Conservation (phyloP, 139 green algal genomes). For the Pseudopediastrum boryanum region DNA sequence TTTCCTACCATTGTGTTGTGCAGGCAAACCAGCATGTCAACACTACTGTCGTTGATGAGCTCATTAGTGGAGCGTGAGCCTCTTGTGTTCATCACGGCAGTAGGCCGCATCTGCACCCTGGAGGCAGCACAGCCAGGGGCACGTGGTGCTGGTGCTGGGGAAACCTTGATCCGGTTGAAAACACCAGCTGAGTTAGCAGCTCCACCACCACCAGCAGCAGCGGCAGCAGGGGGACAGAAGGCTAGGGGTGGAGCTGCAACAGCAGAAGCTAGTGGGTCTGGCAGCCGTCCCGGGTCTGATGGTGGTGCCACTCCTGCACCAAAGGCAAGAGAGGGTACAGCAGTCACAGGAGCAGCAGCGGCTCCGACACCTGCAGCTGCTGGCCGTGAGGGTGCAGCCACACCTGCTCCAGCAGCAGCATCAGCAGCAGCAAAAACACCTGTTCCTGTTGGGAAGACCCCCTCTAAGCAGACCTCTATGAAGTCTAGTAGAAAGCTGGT, state of each 20-base stretch:
- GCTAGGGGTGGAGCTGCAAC: not conserved
- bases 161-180: slow-evolving; percentile 36
- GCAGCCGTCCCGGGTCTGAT: no score
- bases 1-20: not conserved
- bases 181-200: slow-evolving; percentile 7
- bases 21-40: slow-evolving; percentile 19
- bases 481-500: slow-evolving; percentile 45
- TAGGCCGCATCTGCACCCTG: slow-evolving; percentile 61
- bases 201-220: not conserved
- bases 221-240: not conserved
- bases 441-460: no score
- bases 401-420: no score
- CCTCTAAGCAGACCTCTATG: not conserved
- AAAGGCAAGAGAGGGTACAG: not conserved
- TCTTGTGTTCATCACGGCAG: slow-evolving; percentile 78
- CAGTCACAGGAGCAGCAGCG: not conserved
- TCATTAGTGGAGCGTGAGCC: slow-evolving; percentile 73
- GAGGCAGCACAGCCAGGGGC: slow-evolving; percentile 24
- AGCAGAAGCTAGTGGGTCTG: not conserved
- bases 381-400: not conserved
- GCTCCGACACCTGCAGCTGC: not conserved
- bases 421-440: no score
- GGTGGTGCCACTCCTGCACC: not conserved
- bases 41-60: slow-evolving; percentile 64
- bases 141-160: slow-evolving; percentile 2